Evolutionary conservation across 495 filamentous ascomycete species (phyloP).

Genomic region (Ascobolus immersus): DNA sequence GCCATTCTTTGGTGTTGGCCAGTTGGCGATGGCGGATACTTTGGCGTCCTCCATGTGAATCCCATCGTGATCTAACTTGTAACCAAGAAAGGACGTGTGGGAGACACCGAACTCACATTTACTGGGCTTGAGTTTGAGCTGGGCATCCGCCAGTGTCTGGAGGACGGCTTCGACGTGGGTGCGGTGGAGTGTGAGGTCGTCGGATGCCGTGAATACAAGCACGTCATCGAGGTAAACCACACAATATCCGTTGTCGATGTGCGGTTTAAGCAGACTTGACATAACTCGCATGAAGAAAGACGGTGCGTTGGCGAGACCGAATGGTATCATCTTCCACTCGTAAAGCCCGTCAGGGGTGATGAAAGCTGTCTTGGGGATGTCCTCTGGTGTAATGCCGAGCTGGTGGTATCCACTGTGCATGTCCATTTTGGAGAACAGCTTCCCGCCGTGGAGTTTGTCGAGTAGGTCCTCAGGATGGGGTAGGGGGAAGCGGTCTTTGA

Average conservation of each 20-base stretch:
- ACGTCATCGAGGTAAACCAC: not conserved
- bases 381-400: constrained; percentile 11
- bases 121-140: no score
- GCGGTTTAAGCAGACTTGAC: no score
- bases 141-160: no score
- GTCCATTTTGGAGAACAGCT: constrained; percentile 5
- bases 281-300: constrained; percentile 16
- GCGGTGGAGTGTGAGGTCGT: no score
- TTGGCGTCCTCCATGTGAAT: no score
- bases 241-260: not conserved
- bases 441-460: constrained; percentile 11
- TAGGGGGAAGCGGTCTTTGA: constrained; percentile 22
- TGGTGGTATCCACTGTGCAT: constrained; percentile 2
- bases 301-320: constrained; percentile 9
- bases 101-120: no score
- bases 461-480: constrained; percentile 23
- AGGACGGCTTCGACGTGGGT: no score
- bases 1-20: no score
- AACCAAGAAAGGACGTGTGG: no score
- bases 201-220: not conserved
- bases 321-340: constrained; percentile 7
- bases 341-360: not conserved
- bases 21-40: no score
- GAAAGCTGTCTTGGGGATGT: constrained; percentile 18
- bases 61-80: no score